These are phyloP conservation scores for Nannochloropsis salina DNA, from an alignment of 108 stramenopile genomes.

Conservation along the genomic window DNA sequence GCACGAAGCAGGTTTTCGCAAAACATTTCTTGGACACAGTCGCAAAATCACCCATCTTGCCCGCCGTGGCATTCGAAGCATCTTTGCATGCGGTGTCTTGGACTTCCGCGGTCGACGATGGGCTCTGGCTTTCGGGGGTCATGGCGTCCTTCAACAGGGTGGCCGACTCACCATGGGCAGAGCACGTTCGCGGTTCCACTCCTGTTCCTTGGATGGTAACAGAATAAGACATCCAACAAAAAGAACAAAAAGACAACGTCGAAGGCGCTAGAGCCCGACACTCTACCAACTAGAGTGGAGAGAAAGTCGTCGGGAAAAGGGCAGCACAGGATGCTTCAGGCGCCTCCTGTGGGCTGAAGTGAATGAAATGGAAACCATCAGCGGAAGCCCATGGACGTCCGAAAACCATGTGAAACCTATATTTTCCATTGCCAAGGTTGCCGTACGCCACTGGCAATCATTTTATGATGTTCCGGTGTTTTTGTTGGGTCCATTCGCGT, in stretches of 20 bases:
- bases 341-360: no score
- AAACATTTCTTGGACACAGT: background rate
- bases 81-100: background rate
- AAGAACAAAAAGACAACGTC: background rate
- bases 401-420: no score
- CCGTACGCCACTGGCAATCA: no score
- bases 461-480: no score
- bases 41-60: background rate
- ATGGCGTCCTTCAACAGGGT: background rate
- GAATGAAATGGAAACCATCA: no score
- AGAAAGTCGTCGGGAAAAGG: no score
- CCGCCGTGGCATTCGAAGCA: background rate
- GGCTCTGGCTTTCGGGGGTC: background rate
- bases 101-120: background rate
- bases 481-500: no score
- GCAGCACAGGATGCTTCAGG: no score
- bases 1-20: background rate
- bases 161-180: background rate
- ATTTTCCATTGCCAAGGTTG: no score
- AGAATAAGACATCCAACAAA: background rate
- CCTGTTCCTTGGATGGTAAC: background rate
- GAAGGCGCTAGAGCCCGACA: no score
- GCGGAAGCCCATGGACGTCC: no score
- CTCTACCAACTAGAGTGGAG: no score
- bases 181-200: background rate